These are phyloP conservation scores for Pythium pyrilobum DNA, from an alignment of 352 stramenopile genomes.

Conservation along the genomic window DNA sequence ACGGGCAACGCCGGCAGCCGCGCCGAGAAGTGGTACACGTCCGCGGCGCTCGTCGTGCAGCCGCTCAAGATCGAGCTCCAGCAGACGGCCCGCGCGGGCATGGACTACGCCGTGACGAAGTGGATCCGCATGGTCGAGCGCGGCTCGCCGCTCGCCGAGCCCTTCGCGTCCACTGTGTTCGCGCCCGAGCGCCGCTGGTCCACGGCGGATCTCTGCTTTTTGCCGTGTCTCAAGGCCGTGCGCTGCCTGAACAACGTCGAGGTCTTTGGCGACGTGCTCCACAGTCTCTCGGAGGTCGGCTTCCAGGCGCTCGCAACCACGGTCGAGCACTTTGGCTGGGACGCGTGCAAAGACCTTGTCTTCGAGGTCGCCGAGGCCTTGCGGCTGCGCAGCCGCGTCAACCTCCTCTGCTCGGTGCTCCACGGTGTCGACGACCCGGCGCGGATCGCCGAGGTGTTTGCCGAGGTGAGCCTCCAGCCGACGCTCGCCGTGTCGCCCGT, in stretches of 20 bases:
- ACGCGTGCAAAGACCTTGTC: background rate
- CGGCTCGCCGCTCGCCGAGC: constrained; percentile 6
- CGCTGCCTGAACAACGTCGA: constrained; percentile 4
- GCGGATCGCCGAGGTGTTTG: background rate
- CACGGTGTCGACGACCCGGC: background rate
- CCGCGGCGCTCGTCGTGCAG: constrained; percentile 13
- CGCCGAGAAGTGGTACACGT: constrained; percentile 12
- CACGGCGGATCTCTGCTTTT: constrained; percentile 7
- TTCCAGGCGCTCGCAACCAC: constrained; percentile 10
- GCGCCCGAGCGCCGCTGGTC: constrained; percentile 8
- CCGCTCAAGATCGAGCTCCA: constrained; percentile 6
- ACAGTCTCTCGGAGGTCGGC: constrained; percentile 4
- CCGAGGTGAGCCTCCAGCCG: constrained; percentile 3
- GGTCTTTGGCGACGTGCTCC: constrained; percentile 11
- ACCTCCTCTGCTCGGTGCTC: constrained; percentile 4
- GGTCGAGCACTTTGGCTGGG: constrained; percentile 15
- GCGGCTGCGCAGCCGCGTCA: background rate
- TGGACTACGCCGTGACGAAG: constrained; percentile 13
- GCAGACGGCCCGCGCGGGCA: constrained; percentile 2
- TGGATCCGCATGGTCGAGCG: constrained; percentile 9
- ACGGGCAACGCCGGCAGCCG: constrained; percentile 6
- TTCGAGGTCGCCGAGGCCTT: background rate
- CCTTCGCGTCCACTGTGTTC: constrained; percentile 3
- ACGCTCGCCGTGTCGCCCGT: background rate
- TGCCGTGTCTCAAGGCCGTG: constrained; percentile 13